Base-by-base conservation (phyloP, 2,329 filamentous ascomycete genomes). In the Neocucurbitaria cava region DNA sequence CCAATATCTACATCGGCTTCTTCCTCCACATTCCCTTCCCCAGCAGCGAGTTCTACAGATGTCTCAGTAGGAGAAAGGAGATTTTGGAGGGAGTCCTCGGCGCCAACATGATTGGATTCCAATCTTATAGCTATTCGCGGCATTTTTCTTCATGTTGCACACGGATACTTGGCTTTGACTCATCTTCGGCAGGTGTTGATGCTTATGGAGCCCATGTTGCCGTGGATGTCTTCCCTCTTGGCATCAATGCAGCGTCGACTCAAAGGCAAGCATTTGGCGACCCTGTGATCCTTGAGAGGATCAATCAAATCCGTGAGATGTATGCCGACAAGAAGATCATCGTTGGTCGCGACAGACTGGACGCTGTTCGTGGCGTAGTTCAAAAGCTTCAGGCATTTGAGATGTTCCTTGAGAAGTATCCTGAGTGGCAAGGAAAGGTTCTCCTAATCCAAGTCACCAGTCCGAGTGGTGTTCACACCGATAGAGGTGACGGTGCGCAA, bases 351-450 rank as follows among this genome's bases (percentile, higher is more conserved):
- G 94, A 98, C 75, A 88, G 94, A n/a, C 81, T 98, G 46, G 94
- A 98, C 75, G 94, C 90, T 66, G 92, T 96, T 40, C 86, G 93
- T 58, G 94, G 95, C 70, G 93, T 98, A 13, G 88, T 91, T n/a
- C 94, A 97, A 77, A 98, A 98, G 77, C 82, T 98, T 28, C 90
- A 96, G 79, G 94, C 93, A 0, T 98, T 96, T 73, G 92, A 97
- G 76, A 85, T 89, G 54, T 97, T 98, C 79, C 83, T 98, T 35
- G 91, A 96, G 69, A 84, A 89, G 58, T 96, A 95, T 71, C 93
- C 94, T 2, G 89, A 96, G 75, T 97, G 92, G 93, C 87, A 88
- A 47, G 92, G 93, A 59, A 90, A 92, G 78, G 93, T 96, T 1
- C 92, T 98, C 6, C 81, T 98, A 50, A 95, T 98, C 61, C 94